Evolutionary conservation across 345 rosid species (phyloP).

Genomic region (Eucalyptus polybractea): DNA sequence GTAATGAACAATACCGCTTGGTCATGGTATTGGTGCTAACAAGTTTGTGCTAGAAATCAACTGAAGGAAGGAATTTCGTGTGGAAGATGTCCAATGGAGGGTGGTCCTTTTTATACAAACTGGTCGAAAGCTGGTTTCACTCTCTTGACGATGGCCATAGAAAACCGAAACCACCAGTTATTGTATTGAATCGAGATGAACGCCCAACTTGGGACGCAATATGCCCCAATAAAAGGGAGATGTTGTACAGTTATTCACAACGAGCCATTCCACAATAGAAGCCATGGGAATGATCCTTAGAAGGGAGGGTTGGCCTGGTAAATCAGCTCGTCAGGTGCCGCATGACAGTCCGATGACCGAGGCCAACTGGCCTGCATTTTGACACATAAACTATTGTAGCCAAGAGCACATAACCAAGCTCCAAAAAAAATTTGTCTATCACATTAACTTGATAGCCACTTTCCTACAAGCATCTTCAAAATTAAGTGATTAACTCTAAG

Average conservation of each 20-base stretch:
- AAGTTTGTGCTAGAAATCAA: background rate
- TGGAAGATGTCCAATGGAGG: background rate
- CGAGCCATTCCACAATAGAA: background rate
- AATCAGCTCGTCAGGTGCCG: background rate
- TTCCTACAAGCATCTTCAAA: background rate
- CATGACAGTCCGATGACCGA: background rate
- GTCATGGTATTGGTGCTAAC: background rate
- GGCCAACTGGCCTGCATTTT: background rate
- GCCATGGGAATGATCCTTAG: background rate
- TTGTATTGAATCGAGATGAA: background rate
- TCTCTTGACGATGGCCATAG: background rate
- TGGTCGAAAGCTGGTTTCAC: background rate
- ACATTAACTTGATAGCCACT: background rate
- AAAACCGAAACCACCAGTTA: background rate
- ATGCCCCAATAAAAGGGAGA: background rate
- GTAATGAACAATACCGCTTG: background rate
- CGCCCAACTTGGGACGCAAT: background rate
- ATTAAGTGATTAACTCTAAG: background rate
- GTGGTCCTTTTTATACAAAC: background rate
- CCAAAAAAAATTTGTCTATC: background rate
- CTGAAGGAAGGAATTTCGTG: background rate
- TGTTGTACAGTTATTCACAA: background rate
- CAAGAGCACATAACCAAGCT: background rate
- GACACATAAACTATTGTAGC: background rate
- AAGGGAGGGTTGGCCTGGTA: background rate